Conservation (phyloP, 306 rosid species). For the Acacia acuminata region DNA sequence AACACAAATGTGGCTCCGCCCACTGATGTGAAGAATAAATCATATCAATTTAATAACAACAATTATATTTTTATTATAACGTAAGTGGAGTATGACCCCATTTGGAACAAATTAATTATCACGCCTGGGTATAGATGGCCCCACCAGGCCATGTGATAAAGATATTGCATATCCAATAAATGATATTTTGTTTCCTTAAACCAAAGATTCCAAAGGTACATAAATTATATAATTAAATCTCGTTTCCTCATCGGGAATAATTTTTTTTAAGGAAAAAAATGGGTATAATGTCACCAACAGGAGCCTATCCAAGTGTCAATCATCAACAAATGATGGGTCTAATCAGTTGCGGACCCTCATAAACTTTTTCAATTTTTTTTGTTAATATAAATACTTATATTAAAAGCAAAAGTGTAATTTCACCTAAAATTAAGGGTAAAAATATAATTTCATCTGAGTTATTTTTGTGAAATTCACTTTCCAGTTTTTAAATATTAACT, state of each 20-base stretch:
- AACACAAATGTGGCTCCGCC: no score
- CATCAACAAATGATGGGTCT: conserved; percentile 35
- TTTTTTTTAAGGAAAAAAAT: neutral
- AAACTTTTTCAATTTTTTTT: neutral
- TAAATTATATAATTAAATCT: neutral
- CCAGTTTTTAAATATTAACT: no score
- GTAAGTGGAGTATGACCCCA: neutral
- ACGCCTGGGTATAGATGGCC: neutral
- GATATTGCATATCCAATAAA: conserved; percentile 23
- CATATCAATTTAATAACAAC: neutral
- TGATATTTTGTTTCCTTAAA: conserved; percentile 45
- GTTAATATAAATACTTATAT: no score
- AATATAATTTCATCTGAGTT: no score
- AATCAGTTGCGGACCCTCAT: neutral
- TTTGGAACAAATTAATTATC: conserved; percentile 5
- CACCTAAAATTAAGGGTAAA: no score
- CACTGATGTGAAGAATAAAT: no score
- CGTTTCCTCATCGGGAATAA: neutral
- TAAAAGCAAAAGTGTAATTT: no score
- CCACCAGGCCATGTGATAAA: conserved; percentile 40
- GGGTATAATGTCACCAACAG: neutral
- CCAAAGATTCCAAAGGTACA: conserved; percentile 16
- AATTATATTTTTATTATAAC: neutral
- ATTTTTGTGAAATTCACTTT: no score
- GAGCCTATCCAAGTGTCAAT: conserved; percentile 40